A percentile compares a stretch with the other conserved stretches of the same genome.
phyloP scores from a whole-genome alignment of 305 asterid species.

The Solanum hybrid region DNA sequence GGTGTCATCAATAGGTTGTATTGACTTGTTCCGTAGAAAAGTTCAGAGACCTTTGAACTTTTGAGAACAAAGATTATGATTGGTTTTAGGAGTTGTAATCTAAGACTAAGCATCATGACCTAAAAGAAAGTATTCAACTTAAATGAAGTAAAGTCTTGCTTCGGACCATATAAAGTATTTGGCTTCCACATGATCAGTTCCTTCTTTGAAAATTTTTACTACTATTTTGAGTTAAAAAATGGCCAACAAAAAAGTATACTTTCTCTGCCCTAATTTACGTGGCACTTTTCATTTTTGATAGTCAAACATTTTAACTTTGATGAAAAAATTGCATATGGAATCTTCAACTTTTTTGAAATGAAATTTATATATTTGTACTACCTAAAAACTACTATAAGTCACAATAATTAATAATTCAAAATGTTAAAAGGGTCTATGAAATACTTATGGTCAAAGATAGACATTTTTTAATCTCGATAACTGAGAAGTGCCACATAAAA shows the following conservation, averaged over 20 bases:
- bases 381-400: no score
- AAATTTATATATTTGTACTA: neutral
- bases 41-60: neutral
- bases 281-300: neutral
- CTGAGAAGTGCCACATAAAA: neutral
- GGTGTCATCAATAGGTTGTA: neutral
- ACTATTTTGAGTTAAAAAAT: neutral
- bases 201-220: neutral
- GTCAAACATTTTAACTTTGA: neutral
- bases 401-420: neutral
- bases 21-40: neutral
- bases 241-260: neutral
- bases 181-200: neutral
- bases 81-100: neutral
- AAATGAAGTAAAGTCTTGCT: neutral
- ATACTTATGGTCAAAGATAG: neutral
- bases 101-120: neutral
- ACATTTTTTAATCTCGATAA: no score
- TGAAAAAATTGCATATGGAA: neutral
- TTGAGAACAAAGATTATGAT: neutral
- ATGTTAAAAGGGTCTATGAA: neutral
- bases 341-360: neutral
- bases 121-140: neutral
- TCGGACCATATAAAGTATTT: neutral
- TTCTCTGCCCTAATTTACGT: neutral